Conservation (phyloP, 116 monocot genomes). For the Iris pallida region DNA sequence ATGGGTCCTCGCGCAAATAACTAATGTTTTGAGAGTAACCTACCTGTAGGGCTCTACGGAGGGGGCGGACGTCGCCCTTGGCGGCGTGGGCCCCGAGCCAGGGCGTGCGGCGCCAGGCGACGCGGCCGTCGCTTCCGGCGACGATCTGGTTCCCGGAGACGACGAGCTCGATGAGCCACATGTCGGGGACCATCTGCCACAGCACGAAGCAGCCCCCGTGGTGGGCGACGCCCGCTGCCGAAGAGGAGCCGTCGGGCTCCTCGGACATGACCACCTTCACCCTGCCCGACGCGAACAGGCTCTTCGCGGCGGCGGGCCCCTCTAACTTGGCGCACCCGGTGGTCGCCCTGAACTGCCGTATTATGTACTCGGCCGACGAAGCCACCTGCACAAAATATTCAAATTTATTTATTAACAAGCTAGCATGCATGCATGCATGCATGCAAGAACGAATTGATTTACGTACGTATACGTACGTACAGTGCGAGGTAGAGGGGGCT, state of each 20-base stretch:
- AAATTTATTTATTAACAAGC: no score
- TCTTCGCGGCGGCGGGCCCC: slow-evolving; percentile 24
- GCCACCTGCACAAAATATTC: slow-evolving; percentile 24
- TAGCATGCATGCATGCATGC: no score
- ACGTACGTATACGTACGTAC: no score
- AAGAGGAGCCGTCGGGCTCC: slow-evolving; percentile 3
- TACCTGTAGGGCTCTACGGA: slow-evolving; percentile 77
- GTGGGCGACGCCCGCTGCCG: background rate
- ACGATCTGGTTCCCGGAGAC: slow-evolving; percentile 41
- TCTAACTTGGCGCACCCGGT: slow-evolving; percentile 38
- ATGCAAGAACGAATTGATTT: no score
- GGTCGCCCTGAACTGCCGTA: slow-evolving; percentile 57
- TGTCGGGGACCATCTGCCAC: slow-evolving; percentile 57
- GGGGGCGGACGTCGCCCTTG: slow-evolving; percentile 55
- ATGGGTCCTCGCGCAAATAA: no score
- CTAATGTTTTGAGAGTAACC: slow-evolving; percentile 10
- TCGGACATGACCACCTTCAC: slow-evolving; percentile 35
- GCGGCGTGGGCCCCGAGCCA: slow-evolving; percentile 73
- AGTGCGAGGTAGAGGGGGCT: slow-evolving; percentile 9
- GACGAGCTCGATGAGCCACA: slow-evolving; percentile 59
- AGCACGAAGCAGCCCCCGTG: slow-evolving; percentile 56
- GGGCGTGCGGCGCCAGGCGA: slow-evolving; percentile 64
- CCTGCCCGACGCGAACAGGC: slow-evolving; percentile 47
- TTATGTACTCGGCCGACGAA: slow-evolving; percentile 53
- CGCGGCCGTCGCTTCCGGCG: slow-evolving; percentile 52